These are phyloP conservation scores for Ogataea angusta DNA, from an alignment of 805 yeast species.

Conservation along the genomic window DNA sequence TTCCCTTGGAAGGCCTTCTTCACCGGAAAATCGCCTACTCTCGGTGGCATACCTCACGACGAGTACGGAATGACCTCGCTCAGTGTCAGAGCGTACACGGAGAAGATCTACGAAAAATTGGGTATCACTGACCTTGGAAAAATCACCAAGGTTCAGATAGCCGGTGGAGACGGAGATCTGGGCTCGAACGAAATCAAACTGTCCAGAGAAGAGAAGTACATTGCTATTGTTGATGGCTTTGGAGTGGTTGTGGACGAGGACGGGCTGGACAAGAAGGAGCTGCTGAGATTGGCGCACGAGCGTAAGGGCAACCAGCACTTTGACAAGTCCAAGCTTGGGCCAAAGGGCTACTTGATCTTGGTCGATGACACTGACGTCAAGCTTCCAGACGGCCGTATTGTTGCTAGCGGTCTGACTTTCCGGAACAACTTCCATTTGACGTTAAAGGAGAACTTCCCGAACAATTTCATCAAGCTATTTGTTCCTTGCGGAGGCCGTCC, in stretches of 20 bases:
- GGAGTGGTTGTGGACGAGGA: constrained; percentile 92
- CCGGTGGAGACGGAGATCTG: constrained; percentile 98
- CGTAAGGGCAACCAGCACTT: constrained; percentile 73
- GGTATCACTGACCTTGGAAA: constrained; percentile 51
- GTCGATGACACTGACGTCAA: constrained; percentile 79
- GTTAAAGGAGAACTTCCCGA: constrained; percentile 56
- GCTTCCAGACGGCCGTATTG: constrained; percentile 72
- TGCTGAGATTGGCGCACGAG: constrained; percentile 69
- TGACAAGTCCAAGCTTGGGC: constrained; percentile 63
- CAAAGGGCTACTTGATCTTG: constrained; percentile 75
- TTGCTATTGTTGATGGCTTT: constrained; percentile 90
- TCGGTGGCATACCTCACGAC: constrained; percentile 99
- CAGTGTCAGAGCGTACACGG: constrained; percentile 88
- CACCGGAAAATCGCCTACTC: constrained; percentile 87
- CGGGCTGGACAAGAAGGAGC: constrained; percentile 80
- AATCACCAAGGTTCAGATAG: constrained; percentile 86
- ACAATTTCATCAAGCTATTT: constrained; percentile 68
- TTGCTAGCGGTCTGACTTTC: constrained; percentile 83
- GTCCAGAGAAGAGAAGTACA: constrained; percentile 78
- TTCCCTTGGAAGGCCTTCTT: constrained; percentile 88
- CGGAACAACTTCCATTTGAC: constrained; percentile 87
- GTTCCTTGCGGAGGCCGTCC: constrained; percentile 99
- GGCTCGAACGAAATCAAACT: constrained; percentile 93
- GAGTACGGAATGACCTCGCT: constrained; percentile 97
- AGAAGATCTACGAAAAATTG: constrained; percentile 79